Base-by-base conservation (phyloP, 1,284 basidiomycete genomes). In the Puccinia polysora region DNA sequence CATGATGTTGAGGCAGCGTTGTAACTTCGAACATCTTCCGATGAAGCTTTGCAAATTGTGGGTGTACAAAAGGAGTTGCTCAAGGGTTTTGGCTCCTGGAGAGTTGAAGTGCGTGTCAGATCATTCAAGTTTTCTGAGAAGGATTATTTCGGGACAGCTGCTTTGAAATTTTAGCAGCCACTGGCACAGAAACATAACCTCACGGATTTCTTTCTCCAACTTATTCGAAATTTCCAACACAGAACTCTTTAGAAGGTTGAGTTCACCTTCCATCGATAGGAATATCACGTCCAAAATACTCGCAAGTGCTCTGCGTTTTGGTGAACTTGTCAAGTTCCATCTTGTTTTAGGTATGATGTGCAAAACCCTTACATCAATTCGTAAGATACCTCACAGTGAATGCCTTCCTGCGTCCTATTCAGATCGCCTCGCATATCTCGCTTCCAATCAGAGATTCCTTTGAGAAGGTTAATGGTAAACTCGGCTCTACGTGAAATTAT, bases 261-360 rank as follows among this genome's bases (percentile, higher is more conserved):
- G 25, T 30, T 62, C 59, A 3, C 43, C 3, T 25, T 62, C 59
- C 14, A 62, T n/a, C n/a, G 59, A 62, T 18, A 6, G 10, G 32
- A 62, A 62, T 1, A 62, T 62, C 15, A 62, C 18, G n/a, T 62
- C 59, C 7, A 62, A 25, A 25, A 62, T 62, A 47, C 59, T 62
- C n/a, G 36, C 18, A 62, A 62, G 59, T 18, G 59, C 59, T 10
- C 59, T 62, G 25, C 5, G 38, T 30, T 3, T 55, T 28, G 23
- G 23, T 62, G 12, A 32, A 47, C 28, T 36, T 60, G 15, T 25
- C 18, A 45, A 60, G 12, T 60, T 43, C 4, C 28, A 18, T 34
- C 7, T 28, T 34, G 4, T 56, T 8, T 23, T 25, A 55, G 36
- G 28, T 18, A 12, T 14, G n/a, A 47, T 18, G 15, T 18, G 5